Conservation (phyloP, 1,139 yeast genomes). For the Eremothecium coryli region DNA sequence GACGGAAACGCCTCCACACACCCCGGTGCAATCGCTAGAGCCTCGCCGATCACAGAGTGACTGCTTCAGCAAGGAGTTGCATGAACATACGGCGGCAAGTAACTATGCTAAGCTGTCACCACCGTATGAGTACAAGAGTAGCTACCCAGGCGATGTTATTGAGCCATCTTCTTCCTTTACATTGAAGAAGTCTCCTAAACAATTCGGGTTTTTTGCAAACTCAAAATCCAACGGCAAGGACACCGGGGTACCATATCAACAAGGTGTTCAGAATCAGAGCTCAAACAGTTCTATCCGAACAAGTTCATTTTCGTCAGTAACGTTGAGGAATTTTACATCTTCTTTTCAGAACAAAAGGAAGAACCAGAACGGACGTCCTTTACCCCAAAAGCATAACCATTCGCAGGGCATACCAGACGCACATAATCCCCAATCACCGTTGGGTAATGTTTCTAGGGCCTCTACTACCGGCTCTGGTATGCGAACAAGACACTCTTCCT, state of each 20-base stretch:
- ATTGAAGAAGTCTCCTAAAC: constrained; percentile 20
- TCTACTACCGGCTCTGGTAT: constrained; percentile 30
- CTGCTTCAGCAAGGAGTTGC: too few species aligned
- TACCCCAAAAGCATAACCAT: constrained; percentile 36
- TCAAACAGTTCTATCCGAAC: constrained; percentile 11
- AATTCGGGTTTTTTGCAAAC: constrained; percentile 26
- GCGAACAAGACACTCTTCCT: constrained; percentile 32
- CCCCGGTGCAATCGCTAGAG: too few species aligned
- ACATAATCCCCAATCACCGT: constrained; percentile 1
- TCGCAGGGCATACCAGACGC: constrained; percentile 16
- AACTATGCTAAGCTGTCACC: too few species aligned
- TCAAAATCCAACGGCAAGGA: constrained; percentile 18
- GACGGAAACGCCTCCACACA: too few species aligned
- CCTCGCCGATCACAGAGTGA: too few species aligned
- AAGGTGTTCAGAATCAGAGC: neutral
- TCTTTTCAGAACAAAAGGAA: constrained; percentile 29
- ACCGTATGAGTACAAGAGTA: too few species aligned
- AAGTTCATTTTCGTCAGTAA: constrained; percentile 30
- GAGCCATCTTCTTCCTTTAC: neutral
- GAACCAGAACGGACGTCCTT: constrained; percentile 35
- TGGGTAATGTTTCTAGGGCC: constrained; percentile 5
- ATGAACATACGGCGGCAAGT: too few species aligned
- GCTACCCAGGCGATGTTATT: neutral
- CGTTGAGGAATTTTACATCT: constrained; percentile 29
- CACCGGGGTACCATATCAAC: neutral